Conservation (phyloP, 176 grass and related monocot species). For the Bothriochloa decipiens region DNA sequence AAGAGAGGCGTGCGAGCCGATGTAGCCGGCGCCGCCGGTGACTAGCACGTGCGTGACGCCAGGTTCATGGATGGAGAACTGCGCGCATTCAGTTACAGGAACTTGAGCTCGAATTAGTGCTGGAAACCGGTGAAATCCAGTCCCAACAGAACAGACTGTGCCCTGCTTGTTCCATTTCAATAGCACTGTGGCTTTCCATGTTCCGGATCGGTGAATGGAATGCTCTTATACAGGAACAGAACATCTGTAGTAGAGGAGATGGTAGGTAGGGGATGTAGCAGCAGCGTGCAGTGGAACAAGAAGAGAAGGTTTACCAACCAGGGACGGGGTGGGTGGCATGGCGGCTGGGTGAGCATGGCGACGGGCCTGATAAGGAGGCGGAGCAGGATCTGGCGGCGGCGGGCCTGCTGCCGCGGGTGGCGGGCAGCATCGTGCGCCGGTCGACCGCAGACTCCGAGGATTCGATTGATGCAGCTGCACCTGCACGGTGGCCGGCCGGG, state of each 20-base stretch:
- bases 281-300: no score
- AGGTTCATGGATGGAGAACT: constrained; percentile 84
- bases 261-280: no score
- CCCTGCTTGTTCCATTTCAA: no score
- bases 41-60: constrained; percentile 83
- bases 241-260: no score
- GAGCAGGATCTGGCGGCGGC: constrained; percentile 73
- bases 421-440: constrained; percentile 59
- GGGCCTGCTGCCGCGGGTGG: constrained; percentile 61
- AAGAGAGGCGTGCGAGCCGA: constrained; percentile 84
- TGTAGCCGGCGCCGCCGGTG: constrained; percentile 85
- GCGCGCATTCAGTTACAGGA: constrained; percentile 9
- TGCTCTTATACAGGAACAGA: no score
- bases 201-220: no score
- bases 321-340: constrained; percentile 39
- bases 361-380: constrained; percentile 72
- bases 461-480: neutral
- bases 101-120: no score
- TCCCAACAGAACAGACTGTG: no score
- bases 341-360: constrained; percentile 81
- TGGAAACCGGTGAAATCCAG: no score
- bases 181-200: no score
- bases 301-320: neutral
- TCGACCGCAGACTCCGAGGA: neutral
- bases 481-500: neutral